These are phyloP conservation scores for Moricandia arvensis DNA, from an alignment of 345 rosid genomes.

Conservation along the genomic window DNA sequence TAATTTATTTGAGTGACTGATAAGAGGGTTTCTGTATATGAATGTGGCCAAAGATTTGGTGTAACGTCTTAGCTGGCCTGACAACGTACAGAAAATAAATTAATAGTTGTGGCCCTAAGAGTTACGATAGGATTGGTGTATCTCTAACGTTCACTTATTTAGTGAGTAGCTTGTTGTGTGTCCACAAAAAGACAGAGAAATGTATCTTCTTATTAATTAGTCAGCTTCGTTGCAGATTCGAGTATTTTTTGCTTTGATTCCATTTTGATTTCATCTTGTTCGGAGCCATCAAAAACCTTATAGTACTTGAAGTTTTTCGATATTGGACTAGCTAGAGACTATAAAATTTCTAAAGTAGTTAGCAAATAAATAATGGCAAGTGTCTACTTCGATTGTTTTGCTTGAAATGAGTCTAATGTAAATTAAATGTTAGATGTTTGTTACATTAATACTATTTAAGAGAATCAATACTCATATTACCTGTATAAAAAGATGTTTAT, in stretches of 20 bases:
- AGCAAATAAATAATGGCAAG: too few species aligned
- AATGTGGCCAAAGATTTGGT: conserved; percentile 25
- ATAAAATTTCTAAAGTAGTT: too few species aligned
- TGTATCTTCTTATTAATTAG: neutral
- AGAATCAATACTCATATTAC: too few species aligned
- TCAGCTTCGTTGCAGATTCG: neutral
- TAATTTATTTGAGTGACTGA: conserved; percentile 18
- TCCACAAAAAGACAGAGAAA: conserved; percentile 14
- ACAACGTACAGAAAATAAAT: conserved; percentile 9
- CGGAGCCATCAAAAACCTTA: neutral
- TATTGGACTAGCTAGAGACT: neutral
- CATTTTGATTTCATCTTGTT: too few species aligned
- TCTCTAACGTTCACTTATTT: conserved; percentile 24
- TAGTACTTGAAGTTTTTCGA: neutral
- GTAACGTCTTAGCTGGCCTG: conserved; percentile 34
- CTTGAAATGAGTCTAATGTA: too few species aligned
- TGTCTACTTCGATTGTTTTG: neutral
- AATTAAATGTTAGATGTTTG: too few species aligned
- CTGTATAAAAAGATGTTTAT: too few species aligned
- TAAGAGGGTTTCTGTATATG: conserved; percentile 20
- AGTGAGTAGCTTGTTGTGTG: conserved; percentile 15
- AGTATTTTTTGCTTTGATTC: neutral
- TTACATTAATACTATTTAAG: too few species aligned
- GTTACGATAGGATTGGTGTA: neutral
- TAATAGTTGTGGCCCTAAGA: conserved; percentile 17